Base-by-base conservation (phyloP, 257 asterid genomes). In the Fraxinus cuspidata region DNA sequence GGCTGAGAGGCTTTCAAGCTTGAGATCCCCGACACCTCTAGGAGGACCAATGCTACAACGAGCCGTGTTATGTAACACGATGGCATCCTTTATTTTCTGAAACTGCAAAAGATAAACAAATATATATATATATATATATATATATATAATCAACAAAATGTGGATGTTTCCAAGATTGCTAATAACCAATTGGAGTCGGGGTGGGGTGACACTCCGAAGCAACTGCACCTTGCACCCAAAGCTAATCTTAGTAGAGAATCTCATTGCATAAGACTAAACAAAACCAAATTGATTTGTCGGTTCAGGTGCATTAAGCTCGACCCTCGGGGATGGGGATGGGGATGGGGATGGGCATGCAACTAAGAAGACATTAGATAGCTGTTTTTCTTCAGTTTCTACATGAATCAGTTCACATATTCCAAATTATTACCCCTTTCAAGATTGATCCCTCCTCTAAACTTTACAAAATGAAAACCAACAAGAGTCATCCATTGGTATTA, bases 21-120 rank as follows among this genome's bases (percentile, higher is more conserved):
- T 82, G 56, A 94, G 73, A 74, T 92, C 90, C 72, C 96, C 94
- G 6, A 94, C 88, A 44, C 97, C 97, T 85, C 53, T 85, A 56
- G 96, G 94, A 8, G 98, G 96, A 4, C 97, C 97, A 19, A 92
- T 87, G 87, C 97, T 94, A 88, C 98, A 94, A 4, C 98, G 88
- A 37, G 86, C 97, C 18, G 97, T 89, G 85, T 89, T 94, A 72
- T 94, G 98, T 44, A 85, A 86, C 81, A 76, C 64, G 19, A 94
- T 89, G 18, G 98, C 93, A 70, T 90, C 97, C 90, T 88, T 92
- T 74, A 94, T 89, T 87, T 89, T 94, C 91, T 90, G 96, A 77
- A 94, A 94, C 98, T 94, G 94, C 87, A 38, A 47, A 5, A 37
- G 7, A 9, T 5, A 6, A 58, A n/a, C 31, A n/a, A 6, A 56